Conservation (phyloP, 257 asterid species). For the Coffea eugenioides region DNA sequence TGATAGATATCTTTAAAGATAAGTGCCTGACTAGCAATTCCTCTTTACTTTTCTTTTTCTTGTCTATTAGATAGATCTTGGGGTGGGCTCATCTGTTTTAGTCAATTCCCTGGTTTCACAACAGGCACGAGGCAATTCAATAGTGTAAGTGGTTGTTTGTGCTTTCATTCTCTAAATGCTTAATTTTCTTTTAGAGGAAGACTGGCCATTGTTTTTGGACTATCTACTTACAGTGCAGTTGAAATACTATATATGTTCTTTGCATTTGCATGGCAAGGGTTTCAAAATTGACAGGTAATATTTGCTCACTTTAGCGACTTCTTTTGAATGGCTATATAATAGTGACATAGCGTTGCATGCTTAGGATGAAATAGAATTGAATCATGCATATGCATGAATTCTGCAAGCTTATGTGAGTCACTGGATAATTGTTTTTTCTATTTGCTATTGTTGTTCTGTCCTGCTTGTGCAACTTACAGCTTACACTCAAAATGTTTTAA, state of each 20-base stretch:
- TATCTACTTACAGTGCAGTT: not conserved
- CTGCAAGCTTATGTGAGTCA: too few species aligned
- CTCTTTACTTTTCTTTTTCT: conserved; percentile 1
- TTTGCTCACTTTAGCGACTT: too few species aligned
- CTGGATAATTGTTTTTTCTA: too few species aligned
- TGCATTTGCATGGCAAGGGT: too few species aligned
- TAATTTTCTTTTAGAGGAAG: not conserved
- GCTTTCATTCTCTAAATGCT: not conserved
- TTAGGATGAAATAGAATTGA: not conserved
- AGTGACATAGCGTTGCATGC: too few species aligned
- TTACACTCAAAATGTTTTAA: too few species aligned
- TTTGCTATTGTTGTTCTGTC: too few species aligned
- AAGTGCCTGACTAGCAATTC: conserved; percentile 7
- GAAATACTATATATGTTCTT: not conserved
- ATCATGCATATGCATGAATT: not conserved
- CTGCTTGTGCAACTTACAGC: too few species aligned
- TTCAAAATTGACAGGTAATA: not conserved
- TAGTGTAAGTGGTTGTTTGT: conserved; percentile 41
- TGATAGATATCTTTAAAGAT: not conserved
- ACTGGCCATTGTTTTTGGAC: not conserved
- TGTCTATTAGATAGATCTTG: conserved; percentile 83
- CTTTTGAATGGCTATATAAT: too few species aligned
- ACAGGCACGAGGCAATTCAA: conserved; percentile 73
- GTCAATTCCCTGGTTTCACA: conserved; percentile 88
- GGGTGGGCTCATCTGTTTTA: conserved; percentile 87